These are phyloP conservation scores for Tilletia walkeri DNA, from an alignment of 1,284 basidiomycete genomes.

Conservation along the genomic window DNA sequence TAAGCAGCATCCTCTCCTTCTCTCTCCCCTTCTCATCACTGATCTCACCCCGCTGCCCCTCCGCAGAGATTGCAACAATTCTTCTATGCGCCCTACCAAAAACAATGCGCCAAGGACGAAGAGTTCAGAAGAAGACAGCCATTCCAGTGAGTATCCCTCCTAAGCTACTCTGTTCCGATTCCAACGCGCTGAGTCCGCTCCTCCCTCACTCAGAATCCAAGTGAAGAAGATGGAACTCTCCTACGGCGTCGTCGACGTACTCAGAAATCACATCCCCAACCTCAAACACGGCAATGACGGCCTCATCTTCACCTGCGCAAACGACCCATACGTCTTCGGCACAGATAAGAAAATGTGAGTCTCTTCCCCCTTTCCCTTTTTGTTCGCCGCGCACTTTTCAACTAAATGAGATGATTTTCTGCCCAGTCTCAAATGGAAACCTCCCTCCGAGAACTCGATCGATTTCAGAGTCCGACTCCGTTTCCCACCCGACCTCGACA, in stretches of 20 bases:
- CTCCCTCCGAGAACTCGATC: conserved; percentile 93
- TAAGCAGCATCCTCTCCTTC: conserved; percentile 58
- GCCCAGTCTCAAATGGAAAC: conserved; percentile 80
- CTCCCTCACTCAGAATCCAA: conserved; percentile 59
- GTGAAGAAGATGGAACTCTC: conserved; percentile 87
- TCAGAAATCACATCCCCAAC: conserved; percentile 77
- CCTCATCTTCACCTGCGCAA: conserved; percentile 91
- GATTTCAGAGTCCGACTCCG: conserved; percentile 92
- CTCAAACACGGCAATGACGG: conserved; percentile 93
- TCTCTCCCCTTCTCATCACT: no score
- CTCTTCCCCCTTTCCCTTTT: conserved; percentile 12
- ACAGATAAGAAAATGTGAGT: conserved; percentile 87
- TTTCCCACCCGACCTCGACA: conserved; percentile 68
- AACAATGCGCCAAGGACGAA: background rate
- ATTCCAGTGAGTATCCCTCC: background rate
- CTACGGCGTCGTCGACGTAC: conserved; percentile 81
- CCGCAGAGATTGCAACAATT: background rate
- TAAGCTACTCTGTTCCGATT: background rate
- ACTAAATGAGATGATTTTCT: background rate
- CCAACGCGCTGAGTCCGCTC: background rate
- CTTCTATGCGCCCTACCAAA: background rate
- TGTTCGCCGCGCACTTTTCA: background rate
- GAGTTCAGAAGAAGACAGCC: background rate
- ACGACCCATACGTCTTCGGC: conserved; percentile 78
- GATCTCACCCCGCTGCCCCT: background rate